phyloP scores from a whole-genome alignment of 2,329 filamentous ascomycete genomes.

The Rasamsonia emersonii region DNA sequence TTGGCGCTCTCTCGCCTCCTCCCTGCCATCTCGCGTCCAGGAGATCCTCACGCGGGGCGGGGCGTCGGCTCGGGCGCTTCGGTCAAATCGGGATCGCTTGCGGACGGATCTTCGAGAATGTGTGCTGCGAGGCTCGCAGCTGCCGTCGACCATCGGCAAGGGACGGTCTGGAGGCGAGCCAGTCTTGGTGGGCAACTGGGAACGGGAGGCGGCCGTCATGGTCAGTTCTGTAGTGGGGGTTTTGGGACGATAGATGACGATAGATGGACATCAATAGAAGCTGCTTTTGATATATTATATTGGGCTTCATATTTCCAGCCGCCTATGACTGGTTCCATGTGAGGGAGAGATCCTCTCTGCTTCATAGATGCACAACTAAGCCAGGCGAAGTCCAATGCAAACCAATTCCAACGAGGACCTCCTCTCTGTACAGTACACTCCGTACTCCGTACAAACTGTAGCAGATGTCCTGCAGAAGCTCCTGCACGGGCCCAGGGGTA shows the following conservation, averaged over 20 bases:
- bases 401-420: too few relatives aligned
- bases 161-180: slow-evolving; percentile 34
- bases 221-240: slow-evolving; percentile 68
- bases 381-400: too few relatives aligned
- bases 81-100: slow-evolving; percentile 64
- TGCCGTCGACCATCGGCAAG: slow-evolving; percentile 45
- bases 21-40: slow-evolving; percentile 66
- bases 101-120: slow-evolving; percentile 72
- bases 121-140: slow-evolving; percentile 66
- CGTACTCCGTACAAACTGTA: too few relatives aligned
- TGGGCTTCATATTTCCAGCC: too few relatives aligned
- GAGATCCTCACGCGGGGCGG: slow-evolving; percentile 79
- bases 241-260: slow-evolving; percentile 32
- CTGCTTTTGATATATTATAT: too few relatives aligned
- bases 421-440: too few relatives aligned
- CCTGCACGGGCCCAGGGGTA: too few relatives aligned
- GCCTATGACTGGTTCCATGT: too few relatives aligned
- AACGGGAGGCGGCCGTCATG: slow-evolving; percentile 92
- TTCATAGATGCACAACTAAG: too few relatives aligned
- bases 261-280: too few relatives aligned
- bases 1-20: slow-evolving; percentile 80
- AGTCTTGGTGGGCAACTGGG: slow-evolving; percentile 57
- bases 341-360: not conserved
- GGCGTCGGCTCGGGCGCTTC: slow-evolving; percentile 70
- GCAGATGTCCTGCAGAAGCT: too few relatives aligned